Evolutionary conservation across 768 basidiomycete species (phyloP).

Genomic region (Boletellus emodensis): DNA sequence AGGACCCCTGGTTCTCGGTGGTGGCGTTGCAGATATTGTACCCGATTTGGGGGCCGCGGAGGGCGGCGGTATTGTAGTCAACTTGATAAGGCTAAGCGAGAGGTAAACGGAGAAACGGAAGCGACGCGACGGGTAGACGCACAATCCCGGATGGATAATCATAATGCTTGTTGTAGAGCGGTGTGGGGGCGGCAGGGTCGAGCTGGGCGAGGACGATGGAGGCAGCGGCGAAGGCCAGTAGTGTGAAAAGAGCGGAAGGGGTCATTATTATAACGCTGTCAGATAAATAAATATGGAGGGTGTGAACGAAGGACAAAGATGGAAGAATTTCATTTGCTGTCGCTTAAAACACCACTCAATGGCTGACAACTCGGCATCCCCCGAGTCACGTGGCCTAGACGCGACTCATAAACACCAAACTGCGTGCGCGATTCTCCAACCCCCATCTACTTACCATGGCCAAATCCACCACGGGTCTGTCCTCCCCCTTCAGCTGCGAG

Average conservation of each 20-base stretch:
- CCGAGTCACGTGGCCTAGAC: constrained; percentile 29
- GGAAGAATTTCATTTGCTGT: too few species aligned
- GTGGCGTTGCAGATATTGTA: constrained; percentile 70
- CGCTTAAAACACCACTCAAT: too few species aligned
- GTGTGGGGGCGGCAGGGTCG: constrained; percentile 43
- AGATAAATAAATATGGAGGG: too few species aligned
- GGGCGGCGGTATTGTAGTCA: constrained; percentile 36
- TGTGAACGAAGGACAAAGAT: too few species aligned
- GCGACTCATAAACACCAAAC: constrained; percentile 21
- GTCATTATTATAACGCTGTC: constrained; percentile 31
- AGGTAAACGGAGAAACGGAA: background rate
- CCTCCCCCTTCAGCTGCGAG: background rate
- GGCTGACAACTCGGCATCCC: background rate
- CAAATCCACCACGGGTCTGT: constrained; percentile 47
- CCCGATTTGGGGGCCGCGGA: constrained; percentile 58
- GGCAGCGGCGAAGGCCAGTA: constrained; percentile 28
- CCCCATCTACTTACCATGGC: constrained; percentile 38
- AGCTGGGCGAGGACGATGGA: constrained; percentile 28
- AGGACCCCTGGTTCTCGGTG: constrained; percentile 55
- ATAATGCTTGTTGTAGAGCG: constrained; percentile 40
- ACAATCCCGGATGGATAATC: too few species aligned
- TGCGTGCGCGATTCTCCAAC: constrained; percentile 5
- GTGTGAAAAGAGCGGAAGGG: constrained; percentile 43
- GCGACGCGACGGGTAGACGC: constrained; percentile 27
- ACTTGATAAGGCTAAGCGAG: constrained; percentile 47